Evolutionary conservation across 2,329 filamentous ascomycete genomes (phyloP).

Genomic region (Xylariaceae sp.): DNA sequence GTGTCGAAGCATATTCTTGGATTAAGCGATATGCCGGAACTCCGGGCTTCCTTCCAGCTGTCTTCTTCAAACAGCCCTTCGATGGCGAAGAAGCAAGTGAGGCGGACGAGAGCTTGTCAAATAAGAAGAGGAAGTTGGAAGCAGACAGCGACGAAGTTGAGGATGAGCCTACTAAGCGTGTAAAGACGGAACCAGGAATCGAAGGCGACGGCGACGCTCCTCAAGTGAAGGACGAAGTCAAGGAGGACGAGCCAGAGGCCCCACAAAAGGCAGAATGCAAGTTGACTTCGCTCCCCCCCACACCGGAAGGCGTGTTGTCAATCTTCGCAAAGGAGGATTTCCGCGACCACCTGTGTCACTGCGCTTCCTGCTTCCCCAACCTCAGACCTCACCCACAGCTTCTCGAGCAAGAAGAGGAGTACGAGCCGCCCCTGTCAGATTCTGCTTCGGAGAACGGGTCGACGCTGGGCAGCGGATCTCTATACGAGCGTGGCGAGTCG

Average conservation of each 20-base stretch:
- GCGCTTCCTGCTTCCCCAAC: slow-evolving; percentile 69
- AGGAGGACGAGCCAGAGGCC: slow-evolving; percentile 14
- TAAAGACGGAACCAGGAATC: slow-evolving; percentile 38
- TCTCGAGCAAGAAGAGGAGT: slow-evolving; percentile 88
- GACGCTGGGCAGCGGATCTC: slow-evolving; percentile 68
- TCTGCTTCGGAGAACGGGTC: slow-evolving; percentile 51
- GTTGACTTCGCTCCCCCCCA: slow-evolving; percentile 50
- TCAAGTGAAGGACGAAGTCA: slow-evolving; percentile 19
- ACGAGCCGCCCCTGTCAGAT: slow-evolving; percentile 81
- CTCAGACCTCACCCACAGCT: slow-evolving; percentile 71
- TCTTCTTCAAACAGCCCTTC: slow-evolving; percentile 48
- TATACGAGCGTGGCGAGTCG: slow-evolving; percentile 88
- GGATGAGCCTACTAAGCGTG: slow-evolving; percentile 44
- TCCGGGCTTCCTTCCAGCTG: slow-evolving; percentile 69
- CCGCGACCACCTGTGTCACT: slow-evolving; percentile 77
- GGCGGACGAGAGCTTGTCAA: slow-evolving; percentile 14
- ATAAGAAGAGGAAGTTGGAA: slow-evolving; percentile 64
- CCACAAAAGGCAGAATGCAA: slow-evolving; percentile 46
- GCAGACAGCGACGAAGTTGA: slow-evolving; percentile 38
- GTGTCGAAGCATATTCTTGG: slow-evolving; percentile 82
- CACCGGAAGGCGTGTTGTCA: slow-evolving; percentile 60
- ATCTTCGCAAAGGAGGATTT: slow-evolving; percentile 79
- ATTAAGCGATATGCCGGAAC: slow-evolving; percentile 82
- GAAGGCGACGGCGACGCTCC: slow-evolving; percentile 8
- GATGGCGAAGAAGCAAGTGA: too few relatives aligned